Evolutionary conservation across 2,329 filamentous ascomycete species (phyloP), one percentile per base, ranked within the genome.

Genomic region (Fusarium verticillioides): DNA sequence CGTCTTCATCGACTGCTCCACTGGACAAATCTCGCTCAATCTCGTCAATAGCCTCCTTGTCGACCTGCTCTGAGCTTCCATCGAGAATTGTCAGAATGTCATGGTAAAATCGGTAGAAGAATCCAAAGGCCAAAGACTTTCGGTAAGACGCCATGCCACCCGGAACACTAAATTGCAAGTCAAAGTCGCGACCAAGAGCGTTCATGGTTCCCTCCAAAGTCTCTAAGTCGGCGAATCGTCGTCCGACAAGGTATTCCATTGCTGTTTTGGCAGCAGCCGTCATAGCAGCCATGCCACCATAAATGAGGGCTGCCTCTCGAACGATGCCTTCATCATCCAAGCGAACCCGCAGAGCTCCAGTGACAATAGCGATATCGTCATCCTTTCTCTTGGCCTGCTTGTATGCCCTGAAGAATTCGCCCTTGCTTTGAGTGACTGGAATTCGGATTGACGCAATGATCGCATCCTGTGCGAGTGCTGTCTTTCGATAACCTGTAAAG

Each of bases 321-420:
- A 98, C 94, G 4, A 90, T 81, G 46, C 96, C 89, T 3, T 87
- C 86, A 5, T 93, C 88, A 43, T 91, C 88, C 6, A 98, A 83
- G 9, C 88, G 89, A 9, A 98, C 87, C 40, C 94, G 90, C 64
- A 98, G 83, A 3, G 96, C 95, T 34, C 93, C 91, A 54, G 97
- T 98, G 30, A 98, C 96, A 77, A 99, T 98, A 5, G 96, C 96
- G 79, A 99, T 98, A 79, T 99, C 96, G 78, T 99, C 96, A 77
- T 99, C 96, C 80, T 98, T 98, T 74, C 96, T 87, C 85, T 99
- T 99, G 2, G 96, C 91, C 81, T 98, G 96, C 83, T 99, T 99
- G 83, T 98, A 98, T 2, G 96, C 92, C 47, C 93, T 89, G 80
- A 97, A 92, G 79, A 92, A 94, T 80, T 98, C 96, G 7, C 93